Conservation (phyloP, 768 basidiomycete genomes). For the Boletus coccyginus region DNA sequence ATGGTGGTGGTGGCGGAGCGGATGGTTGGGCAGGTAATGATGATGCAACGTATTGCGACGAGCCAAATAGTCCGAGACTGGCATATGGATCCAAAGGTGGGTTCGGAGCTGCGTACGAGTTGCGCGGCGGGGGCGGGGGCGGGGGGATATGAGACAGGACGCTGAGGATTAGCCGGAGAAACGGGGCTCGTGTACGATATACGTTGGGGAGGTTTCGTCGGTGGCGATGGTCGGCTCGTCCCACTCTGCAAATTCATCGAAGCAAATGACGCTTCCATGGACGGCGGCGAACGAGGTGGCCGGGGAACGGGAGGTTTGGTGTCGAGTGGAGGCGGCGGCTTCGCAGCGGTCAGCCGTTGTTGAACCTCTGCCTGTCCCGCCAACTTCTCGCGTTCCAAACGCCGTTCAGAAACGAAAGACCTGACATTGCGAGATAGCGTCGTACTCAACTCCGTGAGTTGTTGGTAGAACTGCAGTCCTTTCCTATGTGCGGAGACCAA, state of each 20-base stretch:
- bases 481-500: slow-evolving; percentile 47
- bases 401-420: slow-evolving; percentile 61
- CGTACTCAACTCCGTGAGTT: slow-evolving; percentile 62
- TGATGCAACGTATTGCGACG: background rate
- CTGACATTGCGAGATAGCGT: slow-evolving; percentile 58
- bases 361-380: slow-evolving; percentile 70
- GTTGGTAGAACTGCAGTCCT: slow-evolving; percentile 85
- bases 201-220: slow-evolving; percentile 15
- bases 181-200: slow-evolving; percentile 22
- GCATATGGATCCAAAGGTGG: slow-evolving; percentile 37
- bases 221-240: slow-evolving; percentile 28
- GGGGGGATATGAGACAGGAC: slow-evolving; percentile 16
- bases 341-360: slow-evolving; percentile 51
- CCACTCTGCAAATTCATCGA: slow-evolving; percentile 49
- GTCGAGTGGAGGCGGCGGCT: slow-evolving; percentile 36
- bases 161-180: slow-evolving; percentile 16
- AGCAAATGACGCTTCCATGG: slow-evolving; percentile 51
- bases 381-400: slow-evolving; percentile 66
- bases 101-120: slow-evolving; percentile 20
- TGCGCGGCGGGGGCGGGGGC: slow-evolving; percentile 27
- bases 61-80: slow-evolving; percentile 27
- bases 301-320: slow-evolving; percentile 52
- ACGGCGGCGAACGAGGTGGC: slow-evolving; percentile 39
- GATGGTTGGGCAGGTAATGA: no score
- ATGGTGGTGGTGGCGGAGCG: slow-evolving; percentile 10